Evolutionary conservation across 1,284 basidiomycete species (phyloP).

Genomic region (Cutaneotrichosporon daszewskae): DNA sequence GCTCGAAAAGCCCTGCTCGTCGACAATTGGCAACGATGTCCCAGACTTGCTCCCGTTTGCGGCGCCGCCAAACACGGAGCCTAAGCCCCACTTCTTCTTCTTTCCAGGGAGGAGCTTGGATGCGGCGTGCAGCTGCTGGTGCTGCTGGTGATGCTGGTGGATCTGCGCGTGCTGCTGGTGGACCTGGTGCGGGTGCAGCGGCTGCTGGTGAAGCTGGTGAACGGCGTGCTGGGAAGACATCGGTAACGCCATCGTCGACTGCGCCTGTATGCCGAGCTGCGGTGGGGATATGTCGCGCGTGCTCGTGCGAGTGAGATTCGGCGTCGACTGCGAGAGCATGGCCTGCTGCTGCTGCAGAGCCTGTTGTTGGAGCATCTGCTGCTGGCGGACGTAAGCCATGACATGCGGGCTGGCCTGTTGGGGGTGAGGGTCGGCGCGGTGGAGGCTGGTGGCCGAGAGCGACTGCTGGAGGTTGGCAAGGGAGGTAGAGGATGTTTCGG

Average conservation of each 20-base stretch:
- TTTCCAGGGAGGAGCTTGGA: slow-evolving; percentile 25
- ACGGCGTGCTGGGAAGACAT: too few species aligned
- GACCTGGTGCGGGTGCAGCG: not conserved
- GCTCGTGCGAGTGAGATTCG: slow-evolving; percentile 5
- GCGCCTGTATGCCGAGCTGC: not conserved
- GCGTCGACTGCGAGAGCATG: slow-evolving; percentile 7
- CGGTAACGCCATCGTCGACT: slow-evolving; percentile 1
- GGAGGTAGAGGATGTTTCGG: not conserved
- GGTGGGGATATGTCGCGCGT: not conserved
- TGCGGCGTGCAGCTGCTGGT: not conserved
- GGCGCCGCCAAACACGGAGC: slow-evolving; percentile 61
- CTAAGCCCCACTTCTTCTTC: slow-evolving; percentile 49
- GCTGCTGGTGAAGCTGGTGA: too few species aligned
- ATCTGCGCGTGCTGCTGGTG: not conserved
- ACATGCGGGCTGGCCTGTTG: slow-evolving; percentile 17
- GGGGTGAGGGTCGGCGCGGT: slow-evolving; percentile 10
- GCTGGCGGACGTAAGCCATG: slow-evolving; percentile 26
- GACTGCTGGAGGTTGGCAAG: not conserved
- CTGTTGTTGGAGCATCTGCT: slow-evolving; percentile 21
- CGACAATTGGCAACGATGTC: slow-evolving; percentile 56
- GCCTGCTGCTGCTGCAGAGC: slow-evolving; percentile 10
- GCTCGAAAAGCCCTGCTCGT: slow-evolving; percentile 47
- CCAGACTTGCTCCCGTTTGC: slow-evolving; percentile 58
- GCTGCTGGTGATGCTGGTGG: not conserved
- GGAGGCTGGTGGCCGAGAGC: slow-evolving; percentile 15